phyloP scores from a whole-genome alignment of 169 alveolate species.

The Cryptosporidium xiaoi region DNA sequence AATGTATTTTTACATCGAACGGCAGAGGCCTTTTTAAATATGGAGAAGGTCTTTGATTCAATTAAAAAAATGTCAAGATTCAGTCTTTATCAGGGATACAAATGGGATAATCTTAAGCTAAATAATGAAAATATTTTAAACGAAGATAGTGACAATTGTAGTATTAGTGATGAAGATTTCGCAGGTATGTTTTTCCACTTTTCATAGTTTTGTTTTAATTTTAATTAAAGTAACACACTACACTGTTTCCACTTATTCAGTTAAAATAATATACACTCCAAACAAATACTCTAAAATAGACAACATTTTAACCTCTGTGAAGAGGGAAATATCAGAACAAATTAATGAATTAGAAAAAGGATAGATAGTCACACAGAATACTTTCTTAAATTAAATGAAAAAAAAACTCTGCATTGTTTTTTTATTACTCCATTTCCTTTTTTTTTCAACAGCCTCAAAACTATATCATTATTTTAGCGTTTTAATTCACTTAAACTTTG shows the following conservation, averaged over 20 bases:
- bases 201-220: not conserved
- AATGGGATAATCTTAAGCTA: slow-evolving; percentile 34
- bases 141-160: not conserved
- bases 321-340: slow-evolving; percentile 20
- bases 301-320: slow-evolving; percentile 35
- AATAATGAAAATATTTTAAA: not conserved
- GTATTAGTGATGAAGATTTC: not conserved
- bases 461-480: too few relatives aligned
- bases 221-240: not conserved
- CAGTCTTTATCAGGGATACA: slow-evolving; percentile 51
- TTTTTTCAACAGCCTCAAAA: too few relatives aligned
- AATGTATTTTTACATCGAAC: slow-evolving; percentile 54
- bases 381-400: too few relatives aligned
- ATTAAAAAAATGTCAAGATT: slow-evolving; percentile 48
- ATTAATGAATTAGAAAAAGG: slow-evolving; percentile 16
- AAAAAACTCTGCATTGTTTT: too few relatives aligned
- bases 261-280: slow-evolving; percentile 23
- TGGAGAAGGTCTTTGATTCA: slow-evolving; percentile 55
- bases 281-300: slow-evolving; percentile 33
- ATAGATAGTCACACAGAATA: not conserved
- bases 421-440: too few relatives aligned
- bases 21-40: slow-evolving; percentile 51
- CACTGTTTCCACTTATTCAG: not conserved
- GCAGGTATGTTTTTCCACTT: slow-evolving; percentile 25
- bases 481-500: too few relatives aligned